phyloP scores from a whole-genome alignment of 75 land plant species.

The Pinus taeda region DNA sequence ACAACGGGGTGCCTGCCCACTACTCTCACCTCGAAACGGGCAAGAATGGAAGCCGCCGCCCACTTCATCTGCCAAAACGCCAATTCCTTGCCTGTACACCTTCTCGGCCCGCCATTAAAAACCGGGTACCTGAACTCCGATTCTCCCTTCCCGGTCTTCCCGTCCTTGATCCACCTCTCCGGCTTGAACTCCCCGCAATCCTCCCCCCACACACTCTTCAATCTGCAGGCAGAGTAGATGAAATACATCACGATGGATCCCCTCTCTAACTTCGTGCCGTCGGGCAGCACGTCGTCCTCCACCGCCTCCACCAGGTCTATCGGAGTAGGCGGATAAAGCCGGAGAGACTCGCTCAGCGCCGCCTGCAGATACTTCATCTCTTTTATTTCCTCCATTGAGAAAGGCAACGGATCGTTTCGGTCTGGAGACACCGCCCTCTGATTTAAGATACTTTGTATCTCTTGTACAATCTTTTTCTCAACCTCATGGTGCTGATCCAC shows the following conservation, averaged over 20 bases:
- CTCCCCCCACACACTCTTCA: slow-evolving; percentile 64
- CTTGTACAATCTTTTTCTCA: slow-evolving; percentile 21
- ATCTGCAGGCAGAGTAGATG: slow-evolving; percentile 69
- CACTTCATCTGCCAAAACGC: slow-evolving; percentile 37
- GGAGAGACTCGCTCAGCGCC: slow-evolving; percentile 61
- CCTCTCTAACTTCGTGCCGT: slow-evolving; percentile 46
- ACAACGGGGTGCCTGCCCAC: not conserved
- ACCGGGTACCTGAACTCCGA: slow-evolving; percentile 23
- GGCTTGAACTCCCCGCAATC: slow-evolving; percentile 53
- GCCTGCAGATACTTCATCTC: slow-evolving; percentile 55
- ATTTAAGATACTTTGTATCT: slow-evolving; percentile 29
- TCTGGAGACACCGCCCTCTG: slow-evolving; percentile 43
- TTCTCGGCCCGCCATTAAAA: slow-evolving; percentile 38
- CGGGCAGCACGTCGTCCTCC: slow-evolving; percentile 51
- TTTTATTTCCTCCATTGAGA: slow-evolving; percentile 20
- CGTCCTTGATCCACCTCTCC: slow-evolving; percentile 49
- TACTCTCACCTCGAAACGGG: slow-evolving; percentile 11
- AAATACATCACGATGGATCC: slow-evolving; percentile 61
- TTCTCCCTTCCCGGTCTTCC: not conserved
- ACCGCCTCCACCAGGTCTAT: slow-evolving; percentile 58
- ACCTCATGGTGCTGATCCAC: slow-evolving; percentile 27
- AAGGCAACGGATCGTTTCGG: not conserved
- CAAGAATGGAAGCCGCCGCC: slow-evolving; percentile 22
- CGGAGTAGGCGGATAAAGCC: slow-evolving; percentile 81
- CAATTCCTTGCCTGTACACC: slow-evolving; percentile 38